A percentile compares a stretch with the other conserved stretches of the same genome.
phyloP scores from a whole-genome alignment of 2,329 filamentous ascomycete species.

The Plenodomus lindquistii region DNA sequence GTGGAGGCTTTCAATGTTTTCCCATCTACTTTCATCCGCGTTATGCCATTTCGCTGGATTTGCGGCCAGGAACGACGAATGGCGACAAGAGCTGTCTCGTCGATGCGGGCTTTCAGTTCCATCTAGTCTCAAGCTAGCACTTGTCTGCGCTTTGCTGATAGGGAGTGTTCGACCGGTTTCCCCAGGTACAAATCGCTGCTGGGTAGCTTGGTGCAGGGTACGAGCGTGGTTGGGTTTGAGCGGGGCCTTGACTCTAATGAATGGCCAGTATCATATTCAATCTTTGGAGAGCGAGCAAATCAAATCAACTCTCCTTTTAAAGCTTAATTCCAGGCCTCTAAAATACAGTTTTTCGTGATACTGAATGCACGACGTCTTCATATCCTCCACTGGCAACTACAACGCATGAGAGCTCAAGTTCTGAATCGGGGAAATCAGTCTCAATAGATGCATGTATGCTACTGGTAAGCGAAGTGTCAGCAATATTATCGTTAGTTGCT shows the following conservation, averaged over 20 bases:
- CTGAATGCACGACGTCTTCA: conserved; percentile 49
- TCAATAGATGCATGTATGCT: conserved; percentile 45
- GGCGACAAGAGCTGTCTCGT: conserved; percentile 33
- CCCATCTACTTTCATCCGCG: conserved; percentile 42
- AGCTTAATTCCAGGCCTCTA: conserved; percentile 35
- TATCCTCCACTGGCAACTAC: conserved; percentile 50
- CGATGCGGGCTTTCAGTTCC: conserved; percentile 41
- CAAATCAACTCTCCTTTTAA: conserved; percentile 52
- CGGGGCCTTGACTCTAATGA: conserved; percentile 3
- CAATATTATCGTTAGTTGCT: background rate
- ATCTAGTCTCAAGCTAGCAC: conserved; percentile 52
- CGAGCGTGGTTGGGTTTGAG: background rate
- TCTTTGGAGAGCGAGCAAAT: conserved; percentile 43
- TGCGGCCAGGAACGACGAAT: conserved; percentile 31
- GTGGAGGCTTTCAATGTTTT: conserved; percentile 38
- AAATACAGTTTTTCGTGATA: conserved; percentile 46
- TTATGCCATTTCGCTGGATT: conserved; percentile 32
- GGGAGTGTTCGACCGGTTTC: conserved; percentile 50
- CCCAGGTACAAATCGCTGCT: conserved; percentile 47
- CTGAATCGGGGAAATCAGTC: conserved; percentile 47
- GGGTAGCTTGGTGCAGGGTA: conserved; percentile 51
- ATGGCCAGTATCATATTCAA: conserved; percentile 50
- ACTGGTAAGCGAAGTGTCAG: conserved; percentile 29
- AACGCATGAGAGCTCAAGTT: conserved; percentile 43
- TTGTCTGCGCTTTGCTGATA: conserved; percentile 51